These are phyloP conservation scores for Talaromyces nanjingensis DNA, from an alignment of 495 filamentous ascomycete genomes.

Conservation along the genomic window DNA sequence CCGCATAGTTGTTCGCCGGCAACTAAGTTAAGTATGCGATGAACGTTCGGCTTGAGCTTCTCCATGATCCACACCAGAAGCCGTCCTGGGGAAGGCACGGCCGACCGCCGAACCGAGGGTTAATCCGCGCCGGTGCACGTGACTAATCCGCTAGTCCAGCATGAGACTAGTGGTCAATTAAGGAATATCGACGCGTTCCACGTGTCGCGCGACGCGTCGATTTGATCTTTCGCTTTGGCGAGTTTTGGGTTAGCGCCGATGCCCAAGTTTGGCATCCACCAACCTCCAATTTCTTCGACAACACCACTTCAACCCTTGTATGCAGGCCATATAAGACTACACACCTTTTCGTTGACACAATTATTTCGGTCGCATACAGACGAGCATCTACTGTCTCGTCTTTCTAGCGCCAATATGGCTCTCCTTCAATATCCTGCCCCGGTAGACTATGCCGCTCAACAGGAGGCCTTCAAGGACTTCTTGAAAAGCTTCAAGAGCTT, in stretches of 20 bases:
- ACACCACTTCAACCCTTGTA: neutral
- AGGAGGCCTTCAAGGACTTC: constrained; percentile 84
- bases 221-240: constrained; percentile 4
- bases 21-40: constrained; percentile 44
- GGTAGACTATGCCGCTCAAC: constrained; percentile 82
- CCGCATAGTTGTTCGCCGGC: constrained; percentile 1
- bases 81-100: constrained; percentile 15
- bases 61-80: constrained; percentile 32
- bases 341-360: neutral
- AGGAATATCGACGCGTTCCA: constrained; percentile 9
- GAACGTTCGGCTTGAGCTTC: constrained; percentile 57
- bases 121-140: constrained; percentile 23
- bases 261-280: constrained; percentile 6
- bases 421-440: constrained; percentile 65
- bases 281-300: constrained; percentile 7
- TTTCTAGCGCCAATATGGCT: constrained; percentile 54
- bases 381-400: neutral
- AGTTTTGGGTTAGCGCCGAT: constrained; percentile 7
- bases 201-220: constrained; percentile 11
- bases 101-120: constrained; percentile 26
- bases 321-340: constrained; percentile 3
- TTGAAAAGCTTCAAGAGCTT: constrained; percentile 79
- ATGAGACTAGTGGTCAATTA: neutral
- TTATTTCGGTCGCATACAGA: neutral
- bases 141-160: constrained; percentile 12